Evolutionary conservation across 306 rosid genomes (phyloP).

Genomic region (Styphnolobium japonicum): DNA sequence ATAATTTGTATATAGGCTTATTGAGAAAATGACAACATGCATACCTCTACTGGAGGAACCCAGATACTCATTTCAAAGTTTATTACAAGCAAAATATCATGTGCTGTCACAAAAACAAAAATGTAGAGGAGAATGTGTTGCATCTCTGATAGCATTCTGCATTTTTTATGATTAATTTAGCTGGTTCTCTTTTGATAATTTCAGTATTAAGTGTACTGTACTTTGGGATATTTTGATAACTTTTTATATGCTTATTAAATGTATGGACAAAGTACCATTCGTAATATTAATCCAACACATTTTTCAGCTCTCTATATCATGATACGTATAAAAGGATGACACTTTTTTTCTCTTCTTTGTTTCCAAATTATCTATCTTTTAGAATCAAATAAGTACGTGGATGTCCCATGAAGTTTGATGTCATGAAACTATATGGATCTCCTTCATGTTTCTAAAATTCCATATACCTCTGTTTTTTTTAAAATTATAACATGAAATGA

Average conservation of each 20-base stretch:
- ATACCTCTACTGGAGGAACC: no score
- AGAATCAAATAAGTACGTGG: background rate
- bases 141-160: no score
- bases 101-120: no score
- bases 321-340: background rate
- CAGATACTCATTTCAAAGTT: no score
- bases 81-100: no score
- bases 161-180: no score
- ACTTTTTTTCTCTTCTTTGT: background rate
- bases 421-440: background rate
- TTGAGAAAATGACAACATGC: background rate
- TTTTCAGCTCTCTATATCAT: background rate
- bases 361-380: background rate
- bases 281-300: background rate
- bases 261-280: background rate
- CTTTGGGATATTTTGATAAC: no score
- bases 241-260: no score
- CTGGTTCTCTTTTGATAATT: no score
- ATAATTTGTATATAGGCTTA: no score
- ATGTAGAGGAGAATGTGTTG: no score
- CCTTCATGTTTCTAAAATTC: background rate
- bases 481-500: background rate
- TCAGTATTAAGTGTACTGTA: no score
- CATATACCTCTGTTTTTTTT: background rate
- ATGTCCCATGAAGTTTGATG: background rate